phyloP scores from a whole-genome alignment of 2,329 filamentous ascomycete genomes.

The Pyrenochaeta sp. region DNA sequence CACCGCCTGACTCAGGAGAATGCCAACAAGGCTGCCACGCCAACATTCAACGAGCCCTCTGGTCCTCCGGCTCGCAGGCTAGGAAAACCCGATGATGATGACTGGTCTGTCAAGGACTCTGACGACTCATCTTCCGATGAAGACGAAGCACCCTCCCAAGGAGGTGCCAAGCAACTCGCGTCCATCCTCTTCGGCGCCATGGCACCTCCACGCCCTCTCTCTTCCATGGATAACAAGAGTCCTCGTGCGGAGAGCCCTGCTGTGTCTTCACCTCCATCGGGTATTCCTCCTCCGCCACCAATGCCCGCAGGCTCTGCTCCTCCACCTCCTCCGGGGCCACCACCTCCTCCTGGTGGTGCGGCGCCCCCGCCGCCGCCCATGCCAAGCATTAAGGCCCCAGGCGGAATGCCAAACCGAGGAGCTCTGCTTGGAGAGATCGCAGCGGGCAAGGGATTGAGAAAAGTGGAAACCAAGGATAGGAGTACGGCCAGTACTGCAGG shows the following conservation, averaged over 20 bases:
- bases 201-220: conserved; percentile 89
- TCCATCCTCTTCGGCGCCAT: conserved; percentile 97
- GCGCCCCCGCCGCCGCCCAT: conserved; percentile 54
- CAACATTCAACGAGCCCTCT: conserved; percentile 54
- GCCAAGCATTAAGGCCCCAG: conserved; percentile 46
- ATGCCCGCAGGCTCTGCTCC: conserved; percentile 55
- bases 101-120: conserved; percentile 84
- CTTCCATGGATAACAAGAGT: conserved; percentile 77
- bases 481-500: conserved; percentile 77
- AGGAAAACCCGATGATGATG: conserved; percentile 71
- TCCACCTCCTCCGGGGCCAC: conserved; percentile 59
- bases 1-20: conserved; percentile 79
- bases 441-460: conserved; percentile 78
- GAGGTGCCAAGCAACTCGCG: conserved; percentile 89
- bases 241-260: conserved; percentile 54
- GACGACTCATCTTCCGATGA: conserved; percentile 74
- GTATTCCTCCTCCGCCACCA: conserved; percentile 62
- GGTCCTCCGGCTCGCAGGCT: conserved; percentile 63
- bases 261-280: conserved; percentile 51
- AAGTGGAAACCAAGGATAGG: conserved; percentile 89
- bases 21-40: conserved; percentile 56
- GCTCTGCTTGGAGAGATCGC: conserved; percentile 85
- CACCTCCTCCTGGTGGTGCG: conserved; percentile 53
- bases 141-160: conserved; percentile 79
- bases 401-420: conserved; percentile 52